These are phyloP conservation scores for Trichosporon coremiiforme DNA, from an alignment of 1,284 basidiomycete genomes.

Conservation along the genomic window DNA sequence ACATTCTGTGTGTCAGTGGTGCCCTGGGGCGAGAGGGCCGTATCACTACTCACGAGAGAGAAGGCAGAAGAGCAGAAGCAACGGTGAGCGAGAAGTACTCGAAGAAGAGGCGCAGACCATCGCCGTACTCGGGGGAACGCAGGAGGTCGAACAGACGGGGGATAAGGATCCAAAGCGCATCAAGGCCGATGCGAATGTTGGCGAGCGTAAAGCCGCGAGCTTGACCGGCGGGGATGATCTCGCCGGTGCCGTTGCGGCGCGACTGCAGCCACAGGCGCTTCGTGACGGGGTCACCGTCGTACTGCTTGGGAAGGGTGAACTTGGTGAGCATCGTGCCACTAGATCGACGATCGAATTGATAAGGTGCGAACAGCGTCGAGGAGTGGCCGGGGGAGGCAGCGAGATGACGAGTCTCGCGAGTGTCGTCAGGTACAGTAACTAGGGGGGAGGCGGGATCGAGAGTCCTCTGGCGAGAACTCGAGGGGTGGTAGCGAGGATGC, in stretches of 20 bases:
- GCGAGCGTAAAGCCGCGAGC: neutral
- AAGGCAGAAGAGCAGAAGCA: neutral
- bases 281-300: neutral
- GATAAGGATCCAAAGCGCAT: neutral
- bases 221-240: neutral
- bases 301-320: neutral
- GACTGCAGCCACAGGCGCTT: neutral
- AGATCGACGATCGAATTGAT: too few species aligned
- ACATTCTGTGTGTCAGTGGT: slow-evolving; percentile 6
- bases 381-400: neutral
- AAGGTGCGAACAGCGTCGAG: too few species aligned
- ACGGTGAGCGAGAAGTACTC: neutral
- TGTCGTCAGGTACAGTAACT: neutral
- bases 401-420: too few species aligned
- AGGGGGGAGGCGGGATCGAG: neutral
- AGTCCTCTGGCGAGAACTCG: neutral
- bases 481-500: neutral
- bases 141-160: neutral
- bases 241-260: neutral
- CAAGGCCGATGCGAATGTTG: neutral
- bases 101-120: neutral
- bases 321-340: neutral
- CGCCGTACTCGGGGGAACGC: neutral
- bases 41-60: neutral
- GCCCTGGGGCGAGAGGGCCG: too few species aligned